These are phyloP conservation scores for Pinus taeda DNA, from an alignment of 75 land plant species.

Conservation along the genomic window DNA sequence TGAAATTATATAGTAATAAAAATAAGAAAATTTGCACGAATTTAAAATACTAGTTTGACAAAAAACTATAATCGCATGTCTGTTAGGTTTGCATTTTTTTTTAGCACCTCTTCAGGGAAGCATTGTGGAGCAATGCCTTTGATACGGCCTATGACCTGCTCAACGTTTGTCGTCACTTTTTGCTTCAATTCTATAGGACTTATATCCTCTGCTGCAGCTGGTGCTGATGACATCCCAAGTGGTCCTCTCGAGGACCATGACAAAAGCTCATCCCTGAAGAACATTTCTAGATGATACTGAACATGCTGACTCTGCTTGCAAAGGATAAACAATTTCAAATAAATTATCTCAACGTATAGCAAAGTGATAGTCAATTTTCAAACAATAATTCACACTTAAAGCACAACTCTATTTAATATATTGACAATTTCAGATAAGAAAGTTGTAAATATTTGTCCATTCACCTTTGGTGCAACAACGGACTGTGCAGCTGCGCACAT, in stretches of 20 bases:
- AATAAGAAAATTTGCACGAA: not conserved
- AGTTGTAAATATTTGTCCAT: not conserved
- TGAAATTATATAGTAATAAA: slow-evolving; percentile 16
- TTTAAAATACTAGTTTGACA: not conserved
- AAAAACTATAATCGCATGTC: not conserved
- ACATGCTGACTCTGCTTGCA: slow-evolving; percentile 71
- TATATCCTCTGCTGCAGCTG: slow-evolving; percentile 54
- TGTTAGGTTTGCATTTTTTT: slow-evolving; percentile 1
- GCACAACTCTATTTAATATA: slow-evolving; percentile 1
- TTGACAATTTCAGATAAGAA: not conserved
- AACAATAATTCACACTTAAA: not conserved
- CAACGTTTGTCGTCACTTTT: slow-evolving; percentile 92
- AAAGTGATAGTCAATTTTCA: not conserved
- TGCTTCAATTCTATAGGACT: slow-evolving; percentile 75
- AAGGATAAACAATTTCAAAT: not conserved
- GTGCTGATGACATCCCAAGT: slow-evolving; percentile 64
- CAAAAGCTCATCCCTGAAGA: slow-evolving; percentile 95
- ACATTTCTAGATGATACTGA: slow-evolving; percentile 94
- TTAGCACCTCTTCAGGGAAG: slow-evolving; percentile 77
- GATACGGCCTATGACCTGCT: slow-evolving; percentile 75
- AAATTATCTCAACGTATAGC: not conserved
- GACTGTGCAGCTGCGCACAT: slow-evolving; percentile 99
- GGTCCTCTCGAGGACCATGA: slow-evolving; percentile 98
- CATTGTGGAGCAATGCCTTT: slow-evolving; percentile 85
- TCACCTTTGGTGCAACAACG: slow-evolving; percentile 84